Conservation (phyloP, 2,329 filamentous ascomycete genomes). For the Cytospora mali region DNA sequence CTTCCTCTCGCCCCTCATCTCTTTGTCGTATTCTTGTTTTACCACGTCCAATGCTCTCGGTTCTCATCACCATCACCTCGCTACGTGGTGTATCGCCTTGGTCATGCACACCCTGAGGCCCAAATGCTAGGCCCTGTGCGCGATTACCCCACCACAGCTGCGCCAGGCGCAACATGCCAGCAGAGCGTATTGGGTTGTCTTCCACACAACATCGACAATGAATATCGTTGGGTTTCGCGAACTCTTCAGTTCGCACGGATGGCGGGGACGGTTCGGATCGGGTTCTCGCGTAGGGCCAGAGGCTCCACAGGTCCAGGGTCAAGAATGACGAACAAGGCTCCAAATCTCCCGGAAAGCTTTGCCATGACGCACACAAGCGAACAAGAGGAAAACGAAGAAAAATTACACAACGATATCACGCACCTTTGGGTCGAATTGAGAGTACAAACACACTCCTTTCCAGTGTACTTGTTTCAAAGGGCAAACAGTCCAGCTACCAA, state of each 20-base stretch:
- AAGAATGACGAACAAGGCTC: slow-evolving; percentile 17
- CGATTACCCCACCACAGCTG: background rate
- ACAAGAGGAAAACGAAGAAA: slow-evolving; percentile 1
- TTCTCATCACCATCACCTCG: background rate
- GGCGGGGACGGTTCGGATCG: slow-evolving; percentile 18
- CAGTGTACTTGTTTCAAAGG: slow-evolving; percentile 1
- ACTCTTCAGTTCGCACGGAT: slow-evolving; percentile 12
- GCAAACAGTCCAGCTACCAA: slow-evolving; percentile 3
- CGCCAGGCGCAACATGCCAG: background rate
- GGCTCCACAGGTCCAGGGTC: slow-evolving; percentile 23
- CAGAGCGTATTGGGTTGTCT: background rate
- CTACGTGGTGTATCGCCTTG: background rate
- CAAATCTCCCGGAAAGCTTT: slow-evolving; percentile 25
- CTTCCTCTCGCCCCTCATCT: background rate
- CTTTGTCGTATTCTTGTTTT: background rate
- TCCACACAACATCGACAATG: background rate
- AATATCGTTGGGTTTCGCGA: background rate
- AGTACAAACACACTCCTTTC: slow-evolving; percentile 18
- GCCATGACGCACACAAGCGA: slow-evolving; percentile 23
- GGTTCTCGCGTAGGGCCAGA: slow-evolving; percentile 15
- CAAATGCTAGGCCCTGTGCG: background rate
- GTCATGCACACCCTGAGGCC: background rate
- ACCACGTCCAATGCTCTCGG: background rate
- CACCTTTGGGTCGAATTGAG: slow-evolving; percentile 18
- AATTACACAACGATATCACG: slow-evolving; percentile 11